Percentiles rank a stretch among this genome's conserved stretches.
Conservation (phyloP, 2,329 filamentous ascomycete genomes). For the Aquanectria penicillioides region DNA sequence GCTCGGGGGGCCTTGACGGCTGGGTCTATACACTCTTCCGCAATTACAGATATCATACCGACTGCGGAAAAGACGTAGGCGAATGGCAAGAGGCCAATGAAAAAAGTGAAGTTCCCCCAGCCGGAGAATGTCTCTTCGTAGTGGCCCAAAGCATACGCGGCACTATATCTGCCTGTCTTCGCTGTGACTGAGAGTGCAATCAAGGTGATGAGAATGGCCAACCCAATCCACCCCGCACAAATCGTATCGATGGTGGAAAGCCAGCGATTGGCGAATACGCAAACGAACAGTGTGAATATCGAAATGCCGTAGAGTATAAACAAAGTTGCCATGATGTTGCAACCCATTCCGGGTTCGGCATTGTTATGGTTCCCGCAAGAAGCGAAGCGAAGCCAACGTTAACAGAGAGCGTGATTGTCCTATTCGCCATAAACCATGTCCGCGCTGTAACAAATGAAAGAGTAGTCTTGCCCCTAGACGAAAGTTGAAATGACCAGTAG, state of each 20-base stretch:
- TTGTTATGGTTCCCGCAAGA: slow-evolving; percentile 70
- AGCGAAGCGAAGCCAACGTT: slow-evolving; percentile 74
- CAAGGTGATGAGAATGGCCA: slow-evolving; percentile 73
- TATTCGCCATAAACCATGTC: slow-evolving; percentile 77
- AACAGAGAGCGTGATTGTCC: slow-evolving; percentile 73
- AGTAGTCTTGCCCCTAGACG: slow-evolving; percentile 65
- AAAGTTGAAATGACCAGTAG: slow-evolving; percentile 76
- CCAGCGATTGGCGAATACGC: slow-evolving; percentile 65
- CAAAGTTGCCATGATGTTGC: slow-evolving; percentile 75
- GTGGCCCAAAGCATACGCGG: slow-evolving; percentile 70
- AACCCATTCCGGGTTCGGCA: slow-evolving; percentile 68
- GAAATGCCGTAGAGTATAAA: slow-evolving; percentile 75
- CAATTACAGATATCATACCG: slow-evolving; percentile 61
- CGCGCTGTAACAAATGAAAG: slow-evolving; percentile 77
- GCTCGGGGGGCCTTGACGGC: slow-evolving; percentile 70
- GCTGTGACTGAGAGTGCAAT: slow-evolving; percentile 74
- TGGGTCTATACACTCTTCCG: slow-evolving; percentile 66
- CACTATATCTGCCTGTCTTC: slow-evolving; percentile 67
- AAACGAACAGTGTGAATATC: slow-evolving; percentile 70
- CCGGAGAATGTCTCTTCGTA: slow-evolving; percentile 75
- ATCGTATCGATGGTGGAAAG: slow-evolving; percentile 74
- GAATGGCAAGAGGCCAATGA: slow-evolving; percentile 59
- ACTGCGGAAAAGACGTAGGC: slow-evolving; percentile 53
- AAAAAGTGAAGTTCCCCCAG: slow-evolving; percentile 72
- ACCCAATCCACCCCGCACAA: slow-evolving; percentile 76